Conservation (phyloP, 2,329 filamentous ascomycete species). For the Aspergillus pseudoglaucus region DNA sequence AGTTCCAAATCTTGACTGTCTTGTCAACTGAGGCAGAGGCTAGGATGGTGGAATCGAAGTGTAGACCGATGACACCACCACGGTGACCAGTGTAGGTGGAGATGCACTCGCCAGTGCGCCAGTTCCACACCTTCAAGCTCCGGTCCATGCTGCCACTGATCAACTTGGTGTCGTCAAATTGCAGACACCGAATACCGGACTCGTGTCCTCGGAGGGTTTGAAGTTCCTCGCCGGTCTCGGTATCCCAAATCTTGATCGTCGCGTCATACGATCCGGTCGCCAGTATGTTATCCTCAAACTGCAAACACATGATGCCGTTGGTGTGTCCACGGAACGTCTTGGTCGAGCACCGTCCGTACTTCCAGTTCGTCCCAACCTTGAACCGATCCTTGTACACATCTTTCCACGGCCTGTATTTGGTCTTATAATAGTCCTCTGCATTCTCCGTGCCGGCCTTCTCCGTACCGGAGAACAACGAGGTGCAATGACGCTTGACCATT, state of each 20-base stretch:
- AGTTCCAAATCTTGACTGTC: slow-evolving; percentile 89
- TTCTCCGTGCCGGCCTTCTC: slow-evolving; percentile 27
- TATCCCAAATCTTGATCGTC: slow-evolving; percentile 94
- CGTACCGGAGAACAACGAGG: slow-evolving; percentile 16
- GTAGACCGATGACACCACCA: slow-evolving; percentile 76
- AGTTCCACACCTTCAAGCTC: slow-evolving; percentile 93
- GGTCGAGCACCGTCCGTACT: slow-evolving; percentile 80
- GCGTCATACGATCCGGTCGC: slow-evolving; percentile 93
- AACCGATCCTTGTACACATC: slow-evolving; percentile 93
- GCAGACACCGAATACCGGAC: slow-evolving; percentile 75
- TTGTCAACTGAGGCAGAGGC: slow-evolving; percentile 86
- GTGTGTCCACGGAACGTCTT: slow-evolving; percentile 79
- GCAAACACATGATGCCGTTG: slow-evolving; percentile 75
- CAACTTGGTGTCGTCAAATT: slow-evolving; percentile 87
- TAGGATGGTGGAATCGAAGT: slow-evolving; percentile 78
- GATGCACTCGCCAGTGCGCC: slow-evolving; percentile 81
- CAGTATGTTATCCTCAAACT: slow-evolving; percentile 82
- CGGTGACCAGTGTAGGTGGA: slow-evolving; percentile 73
- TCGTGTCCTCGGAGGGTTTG: slow-evolving; percentile 80
- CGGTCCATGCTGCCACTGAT: slow-evolving; percentile 85
- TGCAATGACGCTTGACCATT: slow-evolving; percentile 27
- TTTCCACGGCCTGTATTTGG: slow-evolving; percentile 71
- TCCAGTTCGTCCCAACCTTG: slow-evolving; percentile 96
- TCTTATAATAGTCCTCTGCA: slow-evolving; percentile 45
- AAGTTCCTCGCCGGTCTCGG: slow-evolving; percentile 77